phyloP scores from a whole-genome alignment of 2,329 filamentous ascomycete genomes.

The Epichloe sp. region DNA sequence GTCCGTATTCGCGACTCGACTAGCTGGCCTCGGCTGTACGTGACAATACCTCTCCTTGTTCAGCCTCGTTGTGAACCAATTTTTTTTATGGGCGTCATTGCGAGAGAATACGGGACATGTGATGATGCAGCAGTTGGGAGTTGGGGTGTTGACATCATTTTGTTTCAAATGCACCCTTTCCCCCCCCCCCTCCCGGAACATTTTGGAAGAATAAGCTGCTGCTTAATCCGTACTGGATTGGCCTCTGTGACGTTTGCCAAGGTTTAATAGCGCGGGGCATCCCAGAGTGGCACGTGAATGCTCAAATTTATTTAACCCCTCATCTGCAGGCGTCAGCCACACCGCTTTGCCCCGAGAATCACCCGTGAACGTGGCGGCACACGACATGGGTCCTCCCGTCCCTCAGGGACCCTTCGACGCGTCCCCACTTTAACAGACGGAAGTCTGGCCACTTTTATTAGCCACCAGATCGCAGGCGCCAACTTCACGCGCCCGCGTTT shows the following conservation, averaged over 20 bases:
- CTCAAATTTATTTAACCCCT: background rate
- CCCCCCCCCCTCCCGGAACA: too few relatives aligned
- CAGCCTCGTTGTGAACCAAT: too few relatives aligned
- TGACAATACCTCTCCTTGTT: too few relatives aligned
- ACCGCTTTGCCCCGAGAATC: background rate
- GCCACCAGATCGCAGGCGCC: background rate
- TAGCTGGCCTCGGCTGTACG: too few relatives aligned
- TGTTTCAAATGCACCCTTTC: too few relatives aligned
- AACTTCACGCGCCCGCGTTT: constrained; percentile 2
- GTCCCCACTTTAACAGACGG: background rate
- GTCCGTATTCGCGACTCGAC: background rate
- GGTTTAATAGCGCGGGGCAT: background rate
- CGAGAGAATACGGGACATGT: too few relatives aligned
- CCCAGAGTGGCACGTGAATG: background rate
- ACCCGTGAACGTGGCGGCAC: background rate
- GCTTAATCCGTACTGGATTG: too few relatives aligned
- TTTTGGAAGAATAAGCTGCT: too few relatives aligned
- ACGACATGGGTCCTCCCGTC: background rate
- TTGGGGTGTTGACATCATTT: too few relatives aligned
- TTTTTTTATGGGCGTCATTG: too few relatives aligned
- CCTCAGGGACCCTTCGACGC: constrained; percentile 2
- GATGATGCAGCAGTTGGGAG: too few relatives aligned
- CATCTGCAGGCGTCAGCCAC: background rate
- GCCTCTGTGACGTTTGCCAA: background rate
- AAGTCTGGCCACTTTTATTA: too few relatives aligned